These are phyloP conservation scores for Naganishia onofrii DNA, from an alignment of 768 basidiomycete genomes.

Conservation along the genomic window DNA sequence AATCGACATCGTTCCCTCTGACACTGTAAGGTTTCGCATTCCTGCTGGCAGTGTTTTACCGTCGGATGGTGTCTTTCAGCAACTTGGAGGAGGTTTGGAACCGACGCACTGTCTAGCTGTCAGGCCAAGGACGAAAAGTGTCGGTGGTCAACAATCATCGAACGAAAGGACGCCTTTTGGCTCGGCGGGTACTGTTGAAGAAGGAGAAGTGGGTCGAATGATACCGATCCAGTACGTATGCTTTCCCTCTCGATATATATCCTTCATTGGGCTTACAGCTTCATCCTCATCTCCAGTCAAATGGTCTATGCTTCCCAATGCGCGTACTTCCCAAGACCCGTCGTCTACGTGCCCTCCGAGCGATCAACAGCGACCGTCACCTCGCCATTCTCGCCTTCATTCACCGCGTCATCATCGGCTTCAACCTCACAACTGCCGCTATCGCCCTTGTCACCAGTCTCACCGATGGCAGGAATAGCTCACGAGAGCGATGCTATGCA, in stretches of 20 bases:
- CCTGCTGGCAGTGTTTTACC: neutral
- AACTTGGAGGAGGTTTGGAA: slow-evolving; percentile 2
- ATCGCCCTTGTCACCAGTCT: neutral
- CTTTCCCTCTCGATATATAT: too few relatives aligned
- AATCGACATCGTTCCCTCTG: slow-evolving; percentile 5
- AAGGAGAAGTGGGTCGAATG: slow-evolving; percentile 26
- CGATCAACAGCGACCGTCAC: neutral
- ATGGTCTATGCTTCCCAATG: slow-evolving; percentile 26
- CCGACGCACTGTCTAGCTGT: slow-evolving; percentile 23
- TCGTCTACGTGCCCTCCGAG: neutral
- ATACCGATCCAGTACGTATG: slow-evolving; percentile 29
- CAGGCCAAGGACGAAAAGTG: neutral
- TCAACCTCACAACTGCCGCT: neutral
- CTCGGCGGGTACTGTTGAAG: neutral
- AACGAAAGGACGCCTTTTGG: neutral
- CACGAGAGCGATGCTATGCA: neutral
- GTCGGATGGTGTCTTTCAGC: neutral
- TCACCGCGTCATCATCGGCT: neutral
- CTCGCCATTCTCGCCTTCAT: neutral
- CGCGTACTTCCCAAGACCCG: slow-evolving; percentile 18
- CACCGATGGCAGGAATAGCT: neutral
- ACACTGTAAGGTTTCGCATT: neutral
- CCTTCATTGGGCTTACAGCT: neutral
- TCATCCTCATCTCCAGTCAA: neutral
- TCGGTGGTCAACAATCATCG: too few relatives aligned